phyloP scores from a whole-genome alignment of 352 stramenopile species.

The Globisporangium spinosum region DNA sequence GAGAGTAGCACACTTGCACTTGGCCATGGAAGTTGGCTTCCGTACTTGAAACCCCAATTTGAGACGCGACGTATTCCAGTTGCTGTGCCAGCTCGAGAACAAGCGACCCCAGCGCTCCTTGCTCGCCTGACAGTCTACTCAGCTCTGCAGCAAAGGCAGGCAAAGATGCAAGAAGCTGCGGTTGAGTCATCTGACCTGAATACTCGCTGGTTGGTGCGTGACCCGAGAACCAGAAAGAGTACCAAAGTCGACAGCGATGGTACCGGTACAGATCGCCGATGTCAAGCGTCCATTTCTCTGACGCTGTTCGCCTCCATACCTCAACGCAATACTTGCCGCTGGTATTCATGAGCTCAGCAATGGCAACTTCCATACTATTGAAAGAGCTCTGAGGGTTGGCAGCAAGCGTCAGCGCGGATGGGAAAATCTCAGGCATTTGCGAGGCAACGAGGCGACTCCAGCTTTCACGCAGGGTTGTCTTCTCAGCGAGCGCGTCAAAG shows the following conservation, averaged over 20 bases:
- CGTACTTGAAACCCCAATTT: constrained; percentile 15
- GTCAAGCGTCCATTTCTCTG: constrained; percentile 6
- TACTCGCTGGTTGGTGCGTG: constrained; percentile 11
- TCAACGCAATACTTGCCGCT: constrained; percentile 5
- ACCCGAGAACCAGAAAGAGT: constrained; percentile 32
- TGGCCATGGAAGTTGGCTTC: constrained; percentile 27
- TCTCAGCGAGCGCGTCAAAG: constrained; percentile 16
- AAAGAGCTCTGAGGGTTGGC: constrained; percentile 8
- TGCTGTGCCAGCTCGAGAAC: constrained; percentile 50
- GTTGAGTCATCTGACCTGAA: constrained; percentile 21
- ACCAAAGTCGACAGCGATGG: constrained; percentile 36
- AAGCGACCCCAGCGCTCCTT: constrained; percentile 27
- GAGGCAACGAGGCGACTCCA: constrained; percentile 29
- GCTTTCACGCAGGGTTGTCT: constrained; percentile 13
- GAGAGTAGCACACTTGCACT: constrained; percentile 37
- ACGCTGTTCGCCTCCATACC: constrained; percentile 1
- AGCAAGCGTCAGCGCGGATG: constrained; percentile 21
- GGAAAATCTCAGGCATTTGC: constrained; percentile 36
- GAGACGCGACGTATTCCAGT: constrained; percentile 44
- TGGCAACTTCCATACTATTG: neutral
- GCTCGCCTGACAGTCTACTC: constrained; percentile 34
- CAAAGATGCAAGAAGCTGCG: constrained; percentile 37
- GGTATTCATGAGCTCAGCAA: constrained; percentile 9
- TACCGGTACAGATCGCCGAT: constrained; percentile 11
- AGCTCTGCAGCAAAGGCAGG: constrained; percentile 37